Percentiles rank a stretch among this genome's conserved stretches.
Evolutionary conservation across 2,329 filamentous ascomycete genomes (phyloP).

Genomic region (Bimuria novae-zelandiae): DNA sequence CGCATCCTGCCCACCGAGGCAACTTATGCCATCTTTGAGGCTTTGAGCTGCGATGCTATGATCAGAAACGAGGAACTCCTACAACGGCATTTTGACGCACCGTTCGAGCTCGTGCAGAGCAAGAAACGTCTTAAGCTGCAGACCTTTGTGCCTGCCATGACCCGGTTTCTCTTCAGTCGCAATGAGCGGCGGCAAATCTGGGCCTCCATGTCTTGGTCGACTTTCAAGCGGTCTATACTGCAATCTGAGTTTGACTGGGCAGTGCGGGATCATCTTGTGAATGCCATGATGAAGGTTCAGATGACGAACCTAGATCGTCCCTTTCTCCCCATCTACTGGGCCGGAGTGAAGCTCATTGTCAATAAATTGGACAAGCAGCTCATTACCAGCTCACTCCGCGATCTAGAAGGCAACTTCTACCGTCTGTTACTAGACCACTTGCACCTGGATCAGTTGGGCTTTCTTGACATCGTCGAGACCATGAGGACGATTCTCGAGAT

Average conservation of each 20-base stretch:
- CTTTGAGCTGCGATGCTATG: constrained; percentile 81
- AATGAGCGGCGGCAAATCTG: constrained; percentile 68
- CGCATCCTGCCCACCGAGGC: constrained; percentile 61
- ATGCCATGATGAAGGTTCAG: constrained; percentile 67
- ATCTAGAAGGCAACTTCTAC: constrained; percentile 73
- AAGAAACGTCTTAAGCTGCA: constrained; percentile 79
- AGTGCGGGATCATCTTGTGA: constrained; percentile 72
- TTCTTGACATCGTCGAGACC: constrained; percentile 71
- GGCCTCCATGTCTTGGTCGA: constrained; percentile 71
- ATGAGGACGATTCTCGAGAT: constrained; percentile 74
- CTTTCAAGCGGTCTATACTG: constrained; percentile 66
- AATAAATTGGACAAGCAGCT: constrained; percentile 72
- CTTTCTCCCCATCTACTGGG: constrained; percentile 77
- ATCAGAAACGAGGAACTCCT: constrained; percentile 62
- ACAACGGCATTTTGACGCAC: constrained; percentile 71
- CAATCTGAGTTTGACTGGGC: constrained; percentile 85
- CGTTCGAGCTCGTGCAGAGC: constrained; percentile 79
- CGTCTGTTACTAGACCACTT: constrained; percentile 68
- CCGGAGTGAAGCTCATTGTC: constrained; percentile 75
- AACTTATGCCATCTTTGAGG: constrained; percentile 84
- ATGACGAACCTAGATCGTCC: constrained; percentile 56
- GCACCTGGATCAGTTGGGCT: constrained; percentile 54
- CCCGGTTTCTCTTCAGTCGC: constrained; percentile 79
- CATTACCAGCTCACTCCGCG: constrained; percentile 77
- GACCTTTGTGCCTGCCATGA: constrained; percentile 79